Evolutionary conservation across 208 protist genomes (phyloP), one percentile per base, ranked within the genome.

Genomic region (Acanthamoeba sp.): DNA sequence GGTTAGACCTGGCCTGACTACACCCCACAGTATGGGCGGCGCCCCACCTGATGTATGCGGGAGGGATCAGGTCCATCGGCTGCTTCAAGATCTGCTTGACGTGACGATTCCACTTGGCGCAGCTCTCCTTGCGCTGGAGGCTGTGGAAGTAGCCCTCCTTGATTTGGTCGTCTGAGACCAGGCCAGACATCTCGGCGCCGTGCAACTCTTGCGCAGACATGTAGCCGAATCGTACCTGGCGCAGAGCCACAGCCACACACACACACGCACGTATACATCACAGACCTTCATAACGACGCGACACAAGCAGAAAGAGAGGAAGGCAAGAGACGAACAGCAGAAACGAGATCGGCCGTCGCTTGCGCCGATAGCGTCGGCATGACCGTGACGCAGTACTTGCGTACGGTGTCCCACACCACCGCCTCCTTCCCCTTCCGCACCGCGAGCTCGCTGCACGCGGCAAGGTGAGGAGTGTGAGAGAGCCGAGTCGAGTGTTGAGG

Each of bases 81-180:
- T 6, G 14, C 29, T 7, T 27, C 62, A 71, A 29, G 62, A 71
- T 7, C 73, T 84, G 73, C 73, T 48, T 84, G 18, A 84, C 42
- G 14, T 84, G 38, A 42, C 73, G 73, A 4, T 27, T 12, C 73
- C 73, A 84, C 42, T 84, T 84, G 73, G 6, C 27, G 22, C 12
- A 10, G 42, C 73, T 52, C 38, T 40, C 42, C 73, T 55, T 55
- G 9, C 73, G 73, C 9, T 16, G 38, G 38, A 84, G 73, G 38
- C 42, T 40, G 42, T 84, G 73, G 73, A 84, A 84, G 22, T 45
- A 52, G 38, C 73, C 73, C 42, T 84, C 73, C 73, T 84, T 38
- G 34, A 84, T 38, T 5, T 45, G 73, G 18, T 84, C 73, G 20
- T 84, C 73, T 10, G 73, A 29, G 9, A 84, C 42, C n/a, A 84